Evolutionary conservation across 768 basidiomycete genomes (phyloP).

Genomic region (Lentinula aciculospora): DNA sequence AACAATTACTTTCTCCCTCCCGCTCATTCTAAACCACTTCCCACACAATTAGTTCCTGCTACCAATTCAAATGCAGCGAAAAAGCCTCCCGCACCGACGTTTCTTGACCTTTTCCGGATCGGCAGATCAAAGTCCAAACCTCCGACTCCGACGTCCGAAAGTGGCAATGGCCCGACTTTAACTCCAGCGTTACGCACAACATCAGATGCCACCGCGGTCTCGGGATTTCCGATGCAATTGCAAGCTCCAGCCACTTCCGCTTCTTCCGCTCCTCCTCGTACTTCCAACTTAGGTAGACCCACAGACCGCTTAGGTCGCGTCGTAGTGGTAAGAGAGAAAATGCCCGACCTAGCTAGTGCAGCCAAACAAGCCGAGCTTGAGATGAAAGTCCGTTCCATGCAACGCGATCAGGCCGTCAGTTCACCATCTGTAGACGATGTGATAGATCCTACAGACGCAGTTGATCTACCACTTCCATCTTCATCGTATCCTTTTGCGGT

Average conservation of each 20-base stretch:
- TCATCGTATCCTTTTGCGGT: conserved; percentile 67
- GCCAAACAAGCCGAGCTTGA: conserved; percentile 75
- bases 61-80: conserved; percentile 36
- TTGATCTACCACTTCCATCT: conserved; percentile 71
- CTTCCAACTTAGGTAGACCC: conserved; percentile 17
- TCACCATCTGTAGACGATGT: conserved; percentile 40
- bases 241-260: conserved; percentile 30
- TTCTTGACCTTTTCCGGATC: conserved; percentile 68
- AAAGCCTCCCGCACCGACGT: conserved; percentile 43
- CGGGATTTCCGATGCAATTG: conserved; percentile 27
- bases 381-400: conserved; percentile 48
- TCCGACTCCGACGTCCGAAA: conserved; percentile 34
- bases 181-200: conserved; percentile 57
- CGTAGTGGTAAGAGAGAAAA: conserved; percentile 78
- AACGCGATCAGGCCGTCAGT: conserved; percentile 34
- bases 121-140: conserved; percentile 67
- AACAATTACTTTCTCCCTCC: conserved; percentile 89
- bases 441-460: conserved; percentile 80
- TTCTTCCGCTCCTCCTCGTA: conserved; percentile 28
- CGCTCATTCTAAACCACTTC: conserved; percentile 76
- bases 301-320: conserved; percentile 52
- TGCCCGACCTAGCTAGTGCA: conserved; percentile 64
- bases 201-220: conserved; percentile 54
- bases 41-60: conserved; percentile 49
- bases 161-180: conserved; percentile 27